phyloP scores from a whole-genome alignment of 306 rosid species.

The apple (Malus domestica) region ASM211411v1 NC_041802.1:25836001-25836500 shows the following conservation, averaged over 20 bases:
- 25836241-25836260: conserved; percentile 13
- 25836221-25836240: conserved; percentile 22
- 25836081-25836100: conserved; percentile 53
- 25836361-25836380: conserved; percentile 11
- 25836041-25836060: background rate
- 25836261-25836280: background rate
- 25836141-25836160: conserved; percentile 44
- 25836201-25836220: conserved; percentile 56
- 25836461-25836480: conserved; percentile 97
- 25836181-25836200: conserved; percentile 94
- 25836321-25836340: background rate
- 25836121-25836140: conserved; percentile 45
- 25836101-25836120: conserved; percentile 38
- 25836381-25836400: conserved; percentile 89
- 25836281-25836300: background rate
- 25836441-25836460: conserved; percentile 87
- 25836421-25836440: conserved; percentile 81
- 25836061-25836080: conserved; percentile 27
- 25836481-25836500: conserved; percentile 76
- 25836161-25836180: conserved; percentile 73
- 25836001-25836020: background rate
- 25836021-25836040: background rate
- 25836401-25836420: conserved; percentile 99
- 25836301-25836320: background rate
- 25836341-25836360: background rate